Conservation (phyloP, 257 asterid species). For the Osmanthus fragrans region DNA sequence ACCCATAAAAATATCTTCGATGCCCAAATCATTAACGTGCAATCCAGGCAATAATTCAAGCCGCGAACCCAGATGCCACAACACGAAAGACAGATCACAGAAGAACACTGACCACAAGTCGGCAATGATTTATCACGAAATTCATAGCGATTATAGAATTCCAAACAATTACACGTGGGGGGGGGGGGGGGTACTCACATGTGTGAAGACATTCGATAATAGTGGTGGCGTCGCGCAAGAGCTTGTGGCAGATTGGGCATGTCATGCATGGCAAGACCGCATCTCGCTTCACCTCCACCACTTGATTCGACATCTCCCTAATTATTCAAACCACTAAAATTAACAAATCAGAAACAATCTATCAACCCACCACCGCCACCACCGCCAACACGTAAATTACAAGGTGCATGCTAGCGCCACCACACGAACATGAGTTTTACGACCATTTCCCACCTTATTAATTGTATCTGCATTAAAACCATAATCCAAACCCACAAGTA, state of each 20-base stretch:
- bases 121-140: background rate
- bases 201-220: constrained; percentile 97
- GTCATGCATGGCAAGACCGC: constrained; percentile 95
- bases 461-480: constrained; percentile 59
- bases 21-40: constrained; percentile 25
- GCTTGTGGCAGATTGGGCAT: constrained; percentile 88
- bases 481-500: constrained; percentile 32
- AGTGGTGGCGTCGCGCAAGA: constrained; percentile 89
- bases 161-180: background rate
- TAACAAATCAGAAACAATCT: constrained; percentile 21
- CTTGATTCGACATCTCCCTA: constrained; percentile 88
- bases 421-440: constrained; percentile 52
- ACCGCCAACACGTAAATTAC: constrained; percentile 39
- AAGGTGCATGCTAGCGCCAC: constrained; percentile 68
- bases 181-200: constrained; percentile 44
- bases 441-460: constrained; percentile 50
- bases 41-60: constrained; percentile 8
- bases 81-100: constrained; percentile 28
- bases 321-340: constrained; percentile 36
- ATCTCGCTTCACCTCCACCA: constrained; percentile 69
- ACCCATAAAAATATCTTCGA: constrained; percentile 19
- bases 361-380: background rate
- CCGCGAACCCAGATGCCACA: constrained; percentile 16
- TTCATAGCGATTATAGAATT: constrained; percentile 8
- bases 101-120: constrained; percentile 20